Conservation (phyloP, 352 stramenopile species). For the Phytophthora pistaciae region DNA sequence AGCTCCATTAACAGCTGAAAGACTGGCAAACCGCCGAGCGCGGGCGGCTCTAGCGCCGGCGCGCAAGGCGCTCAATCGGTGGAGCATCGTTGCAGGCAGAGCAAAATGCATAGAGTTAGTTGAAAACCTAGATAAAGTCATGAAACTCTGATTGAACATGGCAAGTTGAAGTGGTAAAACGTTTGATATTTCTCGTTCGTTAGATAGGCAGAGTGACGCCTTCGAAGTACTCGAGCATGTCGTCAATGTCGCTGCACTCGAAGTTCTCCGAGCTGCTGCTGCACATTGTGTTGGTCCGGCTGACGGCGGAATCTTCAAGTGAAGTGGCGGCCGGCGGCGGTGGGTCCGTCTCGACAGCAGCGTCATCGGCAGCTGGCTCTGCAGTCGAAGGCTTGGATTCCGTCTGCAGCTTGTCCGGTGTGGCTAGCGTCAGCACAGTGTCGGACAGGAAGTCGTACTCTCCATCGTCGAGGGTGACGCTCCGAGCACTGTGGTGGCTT, state of each 20-base stretch:
- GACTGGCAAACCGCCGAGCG: conserved; percentile 21
- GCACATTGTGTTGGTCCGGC: conserved; percentile 25
- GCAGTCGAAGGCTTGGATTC: conserved; percentile 11
- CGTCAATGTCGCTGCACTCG: conserved; percentile 65
- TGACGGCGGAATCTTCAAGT: conserved; percentile 7
- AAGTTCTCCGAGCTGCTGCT: conserved; percentile 45
- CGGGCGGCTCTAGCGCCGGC: conserved; percentile 5
- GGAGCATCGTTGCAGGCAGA: conserved; percentile 16
- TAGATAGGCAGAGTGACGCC: conserved; percentile 69
- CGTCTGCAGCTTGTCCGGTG: conserved; percentile 16
- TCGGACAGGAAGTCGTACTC: conserved; percentile 31
- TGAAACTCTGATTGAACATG: conserved; percentile 7
- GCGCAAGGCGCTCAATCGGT: conserved; percentile 9
- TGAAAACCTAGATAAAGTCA: conserved; percentile 3
- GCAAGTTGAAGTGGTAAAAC: conserved; percentile 9
- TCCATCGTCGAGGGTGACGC: conserved; percentile 5
- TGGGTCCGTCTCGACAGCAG: neutral
- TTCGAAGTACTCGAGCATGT: conserved; percentile 84
- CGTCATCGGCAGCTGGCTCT: conserved; percentile 1
- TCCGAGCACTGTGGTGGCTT: conserved; percentile 15
- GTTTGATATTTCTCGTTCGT: conserved; percentile 6
- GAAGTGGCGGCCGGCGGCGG: neutral
- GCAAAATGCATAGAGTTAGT: conserved; percentile 11
- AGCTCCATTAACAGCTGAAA: neutral
- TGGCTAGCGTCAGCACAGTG: conserved; percentile 28